phyloP scores from a whole-genome alignment of 2,329 filamentous ascomycete species.

The Daldinia sp. region DNA sequence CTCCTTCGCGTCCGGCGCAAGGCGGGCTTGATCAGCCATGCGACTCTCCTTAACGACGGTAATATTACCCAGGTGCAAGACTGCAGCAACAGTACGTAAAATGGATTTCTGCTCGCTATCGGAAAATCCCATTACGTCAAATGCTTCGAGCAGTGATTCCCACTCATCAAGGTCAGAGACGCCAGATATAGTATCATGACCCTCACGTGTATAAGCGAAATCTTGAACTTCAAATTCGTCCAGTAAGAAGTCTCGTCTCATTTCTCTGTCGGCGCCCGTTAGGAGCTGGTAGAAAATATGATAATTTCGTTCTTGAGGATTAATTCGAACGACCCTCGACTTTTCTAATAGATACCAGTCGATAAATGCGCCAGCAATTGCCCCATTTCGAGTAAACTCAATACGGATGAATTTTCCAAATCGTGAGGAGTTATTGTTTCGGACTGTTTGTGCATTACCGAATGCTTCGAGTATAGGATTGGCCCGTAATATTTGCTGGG shows the following conservation, averaged over 20 bases:
- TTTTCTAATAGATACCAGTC: slow-evolving; percentile 99
- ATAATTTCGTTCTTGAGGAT: slow-evolving; percentile 90
- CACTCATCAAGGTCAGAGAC: slow-evolving; percentile 93
- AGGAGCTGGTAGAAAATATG: slow-evolving; percentile 97
- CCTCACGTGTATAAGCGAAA: slow-evolving; percentile 90
- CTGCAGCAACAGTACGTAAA: slow-evolving; percentile 85
- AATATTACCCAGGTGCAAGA: slow-evolving; percentile 93
- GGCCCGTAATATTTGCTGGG: slow-evolving; percentile 93
- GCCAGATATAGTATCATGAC: slow-evolving; percentile 89
- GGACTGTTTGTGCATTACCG: slow-evolving; percentile 95
- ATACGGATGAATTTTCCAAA: slow-evolving; percentile 99
- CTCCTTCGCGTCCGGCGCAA: slow-evolving; percentile 77
- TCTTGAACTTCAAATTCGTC: slow-evolving; percentile 79
- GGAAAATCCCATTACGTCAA: slow-evolving; percentile 91
- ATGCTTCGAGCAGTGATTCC: slow-evolving; percentile 89
- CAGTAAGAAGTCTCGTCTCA: slow-evolving; percentile 81
- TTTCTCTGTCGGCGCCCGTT: slow-evolving; percentile 76
- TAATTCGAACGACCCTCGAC: slow-evolving; percentile 92
- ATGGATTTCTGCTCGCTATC: slow-evolving; percentile 85
- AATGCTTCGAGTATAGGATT: slow-evolving; percentile 98
- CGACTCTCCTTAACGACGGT: slow-evolving; percentile 89
- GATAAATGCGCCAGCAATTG: slow-evolving; percentile 95
- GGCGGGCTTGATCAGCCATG: slow-evolving; percentile 86
- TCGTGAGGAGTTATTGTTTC: slow-evolving; percentile 97
- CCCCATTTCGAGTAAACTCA: slow-evolving; percentile 86